phyloP scores from a whole-genome alignment of 208 protist genomes.

The Trypanosomatidae sp. region DNA sequence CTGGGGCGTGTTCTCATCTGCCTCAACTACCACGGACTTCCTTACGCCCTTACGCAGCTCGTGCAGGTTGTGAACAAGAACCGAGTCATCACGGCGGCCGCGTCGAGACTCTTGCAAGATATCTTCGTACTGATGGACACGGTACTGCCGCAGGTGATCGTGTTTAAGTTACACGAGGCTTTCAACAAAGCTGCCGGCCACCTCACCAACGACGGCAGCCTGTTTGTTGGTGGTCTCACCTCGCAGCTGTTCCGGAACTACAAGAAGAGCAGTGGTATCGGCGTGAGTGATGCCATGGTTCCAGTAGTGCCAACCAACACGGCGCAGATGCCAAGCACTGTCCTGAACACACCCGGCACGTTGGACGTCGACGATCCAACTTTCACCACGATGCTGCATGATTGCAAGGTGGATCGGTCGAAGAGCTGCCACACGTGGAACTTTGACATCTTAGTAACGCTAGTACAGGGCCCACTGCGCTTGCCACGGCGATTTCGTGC shows the following conservation, averaged over 20 bases:
- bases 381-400: slow-evolving; percentile 49
- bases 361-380: slow-evolving; percentile 65
- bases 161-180: slow-evolving; percentile 69
- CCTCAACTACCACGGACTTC: slow-evolving; percentile 79
- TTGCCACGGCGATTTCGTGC: slow-evolving; percentile 49
- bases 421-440: slow-evolving; percentile 53
- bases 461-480: slow-evolving; percentile 76
- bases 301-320: slow-evolving; percentile 22
- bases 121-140: slow-evolving; percentile 89
- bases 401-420: slow-evolving; percentile 57
- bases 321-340: slow-evolving; percentile 31
- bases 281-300: slow-evolving; percentile 7
- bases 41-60: slow-evolving; percentile 73
- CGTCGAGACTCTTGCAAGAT: slow-evolving; percentile 77
- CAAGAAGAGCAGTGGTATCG: slow-evolving; percentile 24
- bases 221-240: slow-evolving; percentile 65
- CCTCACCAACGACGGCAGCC: slow-evolving; percentile 52
- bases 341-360: slow-evolving; percentile 34
- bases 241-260: slow-evolving; percentile 60
- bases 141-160: slow-evolving; percentile 72
- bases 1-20: slow-evolving; percentile 70
- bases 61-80: slow-evolving; percentile 55
- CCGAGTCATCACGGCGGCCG: slow-evolving; percentile 47
- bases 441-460: slow-evolving; percentile 70
- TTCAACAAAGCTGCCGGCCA: slow-evolving; percentile 77